phyloP scores from a whole-genome alignment of 2,329 filamentous ascomycete genomes.

The Pseudopyricularia cyperi region DNA sequence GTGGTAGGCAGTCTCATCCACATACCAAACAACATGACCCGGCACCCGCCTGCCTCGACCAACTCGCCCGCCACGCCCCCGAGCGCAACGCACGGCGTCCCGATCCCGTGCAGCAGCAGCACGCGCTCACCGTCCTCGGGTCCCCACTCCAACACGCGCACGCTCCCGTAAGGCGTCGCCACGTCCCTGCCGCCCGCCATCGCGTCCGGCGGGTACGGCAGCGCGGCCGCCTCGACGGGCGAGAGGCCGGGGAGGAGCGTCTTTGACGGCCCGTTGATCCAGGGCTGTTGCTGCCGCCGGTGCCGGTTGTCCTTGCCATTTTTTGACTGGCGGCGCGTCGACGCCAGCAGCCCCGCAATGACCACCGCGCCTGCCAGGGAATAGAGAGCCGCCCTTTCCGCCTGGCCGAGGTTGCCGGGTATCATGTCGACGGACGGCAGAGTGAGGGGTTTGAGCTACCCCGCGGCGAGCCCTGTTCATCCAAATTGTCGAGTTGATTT shows the following conservation, averaged over 20 bases:
- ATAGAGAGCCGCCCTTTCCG: not conserved
- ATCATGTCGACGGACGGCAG: not conserved
- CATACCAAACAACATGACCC: constrained; percentile 68
- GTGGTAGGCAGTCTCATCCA: constrained; percentile 10
- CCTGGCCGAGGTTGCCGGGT: not conserved
- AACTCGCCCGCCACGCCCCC: constrained; percentile 53
- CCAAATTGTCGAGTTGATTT: too few relatives aligned
- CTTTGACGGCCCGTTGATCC: constrained; percentile 24
- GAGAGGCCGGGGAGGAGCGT: constrained; percentile 23
- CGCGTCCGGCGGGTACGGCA: constrained; percentile 56
- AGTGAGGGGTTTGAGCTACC: not conserved
- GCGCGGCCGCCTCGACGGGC: constrained; percentile 19
- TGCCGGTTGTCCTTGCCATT: too few relatives aligned
- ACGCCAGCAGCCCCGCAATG: not conserved
- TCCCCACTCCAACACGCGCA: constrained; percentile 72
- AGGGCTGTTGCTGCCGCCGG: not conserved
- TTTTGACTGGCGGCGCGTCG: not conserved
- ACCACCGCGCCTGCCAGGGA: not conserved
- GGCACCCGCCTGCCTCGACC: constrained; percentile 45
- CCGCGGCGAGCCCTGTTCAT: not conserved
- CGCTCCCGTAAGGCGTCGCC: constrained; percentile 53
- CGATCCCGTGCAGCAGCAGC: constrained; percentile 69
- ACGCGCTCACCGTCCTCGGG: constrained; percentile 58
- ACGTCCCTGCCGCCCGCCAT: constrained; percentile 60
- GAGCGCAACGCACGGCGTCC: constrained; percentile 60